Base-by-base conservation (phyloP, 2,329 filamentous ascomycete genomes). In the Colletotrichum liriopes region DNA sequence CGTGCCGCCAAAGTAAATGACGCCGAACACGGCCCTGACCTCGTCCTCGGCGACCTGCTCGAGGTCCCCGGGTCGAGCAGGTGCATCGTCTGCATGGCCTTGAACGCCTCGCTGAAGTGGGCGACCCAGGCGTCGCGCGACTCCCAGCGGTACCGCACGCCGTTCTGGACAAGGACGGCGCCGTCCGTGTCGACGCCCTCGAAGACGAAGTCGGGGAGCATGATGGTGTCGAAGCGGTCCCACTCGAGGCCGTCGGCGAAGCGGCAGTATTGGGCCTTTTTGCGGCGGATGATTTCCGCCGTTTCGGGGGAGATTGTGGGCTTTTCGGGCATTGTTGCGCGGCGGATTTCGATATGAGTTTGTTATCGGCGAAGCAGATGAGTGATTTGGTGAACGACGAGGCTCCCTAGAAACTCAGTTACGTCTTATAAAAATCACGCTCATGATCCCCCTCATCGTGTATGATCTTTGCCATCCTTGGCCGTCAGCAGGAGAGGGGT, bases 271-370 rank as follows among this genome's bases (percentile, higher is more conserved):
- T 39, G 69, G 2, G 64, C 51, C 65, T 73, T 73, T 29, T 75
- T 74, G 65, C 73, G 72, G 11, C 69, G 73, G 59, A 73, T 74
- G 39, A 65, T 63, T n/a, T 72, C 65, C 11, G 74, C 70, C 35
- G 32, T 43, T 39, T 74, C 72, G 29, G 66, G 32, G 16, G 68
- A 35, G 47, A 62, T 12, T 8, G n/a, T 26, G 56, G 56, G n/a
- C 26, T 55, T 64, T 7, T 18, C 60, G 29, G 60, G 0, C 29
- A 35, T 47, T 3, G 8, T 39, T 26, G 14, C n/a, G 45, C 51
- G 5, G 16, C 3, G 9, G 8, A 6, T 11, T 9, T 41, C 6
- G 45, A 29, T 32, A 26, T 8, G 8, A 8, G 23, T 41, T 20
- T 26, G 4, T 39, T 11, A 12, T 18, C 5, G 4, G 2, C 5